phyloP scores from a whole-genome alignment of 352 stramenopile species.

The Phytophthora agathidicida region DNA sequence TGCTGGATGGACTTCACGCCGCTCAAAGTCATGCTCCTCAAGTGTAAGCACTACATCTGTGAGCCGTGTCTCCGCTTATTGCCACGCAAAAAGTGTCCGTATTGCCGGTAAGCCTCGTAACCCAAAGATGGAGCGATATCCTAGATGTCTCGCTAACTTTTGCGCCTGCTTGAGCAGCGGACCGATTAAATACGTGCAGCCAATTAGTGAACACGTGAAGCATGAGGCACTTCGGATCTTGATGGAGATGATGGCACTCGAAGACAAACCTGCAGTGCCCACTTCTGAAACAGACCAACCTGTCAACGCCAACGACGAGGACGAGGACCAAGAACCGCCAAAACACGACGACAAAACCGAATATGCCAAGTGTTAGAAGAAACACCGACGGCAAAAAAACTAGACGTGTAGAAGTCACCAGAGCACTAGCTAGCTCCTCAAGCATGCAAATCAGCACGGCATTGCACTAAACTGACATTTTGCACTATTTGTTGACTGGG shows the following conservation, averaged over 20 bases:
- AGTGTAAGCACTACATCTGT: slow-evolving; percentile 41
- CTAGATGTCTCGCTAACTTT: background rate
- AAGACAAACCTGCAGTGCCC: slow-evolving; percentile 4
- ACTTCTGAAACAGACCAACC: background rate
- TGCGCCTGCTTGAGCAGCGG: slow-evolving; percentile 13
- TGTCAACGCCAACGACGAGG: background rate
- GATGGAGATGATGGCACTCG: slow-evolving; percentile 3
- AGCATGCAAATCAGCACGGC: no score
- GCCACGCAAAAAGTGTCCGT: slow-evolving; percentile 30
- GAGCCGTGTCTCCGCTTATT: slow-evolving; percentile 27
- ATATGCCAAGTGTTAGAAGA: no score
- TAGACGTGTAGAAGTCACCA: no score
- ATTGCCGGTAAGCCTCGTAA: slow-evolving; percentile 16
- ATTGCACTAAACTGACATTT: background rate
- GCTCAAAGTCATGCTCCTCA: slow-evolving; percentile 29
- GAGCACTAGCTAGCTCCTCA: no score
- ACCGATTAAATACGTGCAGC: slow-evolving; percentile 10
- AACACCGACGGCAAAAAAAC: no score
- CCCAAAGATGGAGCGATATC: no score
- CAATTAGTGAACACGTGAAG: slow-evolving; percentile 21
- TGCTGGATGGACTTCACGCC: slow-evolving; percentile 30
- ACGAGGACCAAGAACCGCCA: no score
- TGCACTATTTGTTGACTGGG: no score
- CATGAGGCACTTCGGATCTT: slow-evolving; percentile 19
- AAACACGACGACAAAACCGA: background rate